Evolutionary conservation across 257 asterid species (phyloP).

Genomic region (Avicennia marina): DNA sequence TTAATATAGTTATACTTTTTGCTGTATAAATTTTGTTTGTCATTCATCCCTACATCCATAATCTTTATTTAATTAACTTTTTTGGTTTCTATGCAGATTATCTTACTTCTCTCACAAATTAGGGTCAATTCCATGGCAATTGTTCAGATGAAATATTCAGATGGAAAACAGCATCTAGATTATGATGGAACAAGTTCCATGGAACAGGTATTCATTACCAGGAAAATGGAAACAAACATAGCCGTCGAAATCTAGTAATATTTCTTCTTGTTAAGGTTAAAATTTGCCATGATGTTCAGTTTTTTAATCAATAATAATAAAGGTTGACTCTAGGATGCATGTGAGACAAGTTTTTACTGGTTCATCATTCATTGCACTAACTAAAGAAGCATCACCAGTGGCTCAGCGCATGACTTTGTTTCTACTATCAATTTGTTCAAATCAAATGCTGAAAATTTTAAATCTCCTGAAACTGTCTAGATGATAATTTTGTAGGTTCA

Average conservation of each 20-base stretch:
- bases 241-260: not conserved
- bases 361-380: no score
- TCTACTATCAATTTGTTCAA: no score
- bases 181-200: constrained; percentile 52
- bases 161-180: constrained; percentile 34
- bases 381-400: no score
- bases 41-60: not conserved
- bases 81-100: constrained; percentile 45
- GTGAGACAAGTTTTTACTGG: no score
- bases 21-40: constrained; percentile 3
- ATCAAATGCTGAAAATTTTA: no score
- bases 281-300: not conserved
- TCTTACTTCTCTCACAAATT: constrained; percentile 69
- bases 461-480: constrained; percentile 10
- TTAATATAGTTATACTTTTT: not conserved
- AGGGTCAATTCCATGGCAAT: constrained; percentile 91
- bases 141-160: constrained; percentile 56
- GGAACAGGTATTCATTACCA: constrained; percentile 59
- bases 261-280: not conserved
- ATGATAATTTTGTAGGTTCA: constrained; percentile 45
- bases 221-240: not conserved
- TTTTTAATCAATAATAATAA: no score
- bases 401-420: no score
- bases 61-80: not conserved
- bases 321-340: no score